These are phyloP conservation scores for Neospora caninum DNA, from an alignment of 169 alveolate genomes.

Conservation along the genomic window DNA sequence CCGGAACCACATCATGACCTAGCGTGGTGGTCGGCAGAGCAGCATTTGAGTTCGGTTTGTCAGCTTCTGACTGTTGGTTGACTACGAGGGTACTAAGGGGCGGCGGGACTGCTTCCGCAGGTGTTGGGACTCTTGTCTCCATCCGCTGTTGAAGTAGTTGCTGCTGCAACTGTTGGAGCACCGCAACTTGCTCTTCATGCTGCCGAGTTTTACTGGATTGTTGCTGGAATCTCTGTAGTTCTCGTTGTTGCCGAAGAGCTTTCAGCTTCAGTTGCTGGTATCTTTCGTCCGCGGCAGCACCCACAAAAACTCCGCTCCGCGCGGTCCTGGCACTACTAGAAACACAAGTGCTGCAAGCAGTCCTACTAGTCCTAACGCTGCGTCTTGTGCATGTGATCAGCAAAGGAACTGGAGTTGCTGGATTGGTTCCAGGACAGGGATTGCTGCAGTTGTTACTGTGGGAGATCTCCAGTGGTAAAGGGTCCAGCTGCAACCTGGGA, in stretches of 20 bases:
- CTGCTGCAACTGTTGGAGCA: conserved; percentile 19
- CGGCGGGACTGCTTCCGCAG: no score
- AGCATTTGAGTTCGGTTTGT: no score
- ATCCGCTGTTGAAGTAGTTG: neutral
- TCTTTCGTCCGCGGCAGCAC: neutral
- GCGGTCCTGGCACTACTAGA: neutral
- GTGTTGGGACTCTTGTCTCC: no score
- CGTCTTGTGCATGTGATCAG: conserved; percentile 8
- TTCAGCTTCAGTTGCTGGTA: neutral
- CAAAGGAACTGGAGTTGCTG: neutral
- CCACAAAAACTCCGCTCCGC: neutral
- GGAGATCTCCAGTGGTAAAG: neutral
- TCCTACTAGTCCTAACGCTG: neutral
- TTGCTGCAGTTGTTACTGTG: neutral
- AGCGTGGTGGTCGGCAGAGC: no score
- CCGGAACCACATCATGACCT: no score
- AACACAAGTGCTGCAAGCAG: neutral
- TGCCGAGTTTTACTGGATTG: neutral
- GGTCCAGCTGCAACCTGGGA: conserved; percentile 18
- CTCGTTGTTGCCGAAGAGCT: conserved; percentile 24
- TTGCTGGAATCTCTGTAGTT: neutral
- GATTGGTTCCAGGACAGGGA: neutral
- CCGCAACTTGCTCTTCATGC: conserved; percentile 6
- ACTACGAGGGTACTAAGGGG: no score
- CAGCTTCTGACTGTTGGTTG: no score